These are phyloP conservation scores for Silybum marianum DNA, from an alignment of 129 eudicot genomes.

Conservation along the genomic window DNA sequence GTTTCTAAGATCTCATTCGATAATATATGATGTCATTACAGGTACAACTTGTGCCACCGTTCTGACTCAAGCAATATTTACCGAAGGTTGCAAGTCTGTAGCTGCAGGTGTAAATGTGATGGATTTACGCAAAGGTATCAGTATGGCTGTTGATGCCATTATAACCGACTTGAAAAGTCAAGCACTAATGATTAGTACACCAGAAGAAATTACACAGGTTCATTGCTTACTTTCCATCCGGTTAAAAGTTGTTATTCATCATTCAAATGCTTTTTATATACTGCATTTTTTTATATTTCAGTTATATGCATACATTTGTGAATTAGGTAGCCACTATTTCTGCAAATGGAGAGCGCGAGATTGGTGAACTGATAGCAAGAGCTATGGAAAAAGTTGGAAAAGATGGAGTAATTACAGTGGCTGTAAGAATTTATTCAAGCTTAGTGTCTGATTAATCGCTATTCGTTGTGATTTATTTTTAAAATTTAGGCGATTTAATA, in stretches of 20 bases:
- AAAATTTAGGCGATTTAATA: neutral
- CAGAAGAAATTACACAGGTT: conserved; percentile 96
- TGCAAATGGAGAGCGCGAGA: conserved; percentile 91
- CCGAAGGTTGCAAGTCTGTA: conserved; percentile 88
- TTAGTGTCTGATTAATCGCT: neutral
- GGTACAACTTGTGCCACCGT: conserved; percentile 99
- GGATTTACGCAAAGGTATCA: conserved; percentile 91
- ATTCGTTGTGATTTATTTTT: neutral
- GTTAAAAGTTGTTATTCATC: neutral
- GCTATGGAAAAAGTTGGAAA: conserved; percentile 99
- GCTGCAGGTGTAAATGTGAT: conserved; percentile 91
- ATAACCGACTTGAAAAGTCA: conserved; percentile 69
- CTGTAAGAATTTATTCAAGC: conserved; percentile 49
- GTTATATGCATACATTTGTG: neutral
- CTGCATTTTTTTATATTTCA: neutral
- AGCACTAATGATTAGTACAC: conserved; percentile 88
- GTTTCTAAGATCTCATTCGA: too few species aligned
- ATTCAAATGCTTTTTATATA: neutral
- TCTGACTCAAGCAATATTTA: conserved; percentile 85
- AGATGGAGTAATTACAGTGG: conserved; percentile 90
- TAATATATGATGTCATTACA: conserved; percentile 36
- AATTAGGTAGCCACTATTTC: conserved; percentile 90
- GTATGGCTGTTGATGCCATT: conserved; percentile 83
- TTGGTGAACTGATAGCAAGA: conserved; percentile 84
- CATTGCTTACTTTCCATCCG: conserved; percentile 5